Base-by-base conservation (phyloP, 805 yeast species). In the Lachancea lanzarotensis region DNA sequence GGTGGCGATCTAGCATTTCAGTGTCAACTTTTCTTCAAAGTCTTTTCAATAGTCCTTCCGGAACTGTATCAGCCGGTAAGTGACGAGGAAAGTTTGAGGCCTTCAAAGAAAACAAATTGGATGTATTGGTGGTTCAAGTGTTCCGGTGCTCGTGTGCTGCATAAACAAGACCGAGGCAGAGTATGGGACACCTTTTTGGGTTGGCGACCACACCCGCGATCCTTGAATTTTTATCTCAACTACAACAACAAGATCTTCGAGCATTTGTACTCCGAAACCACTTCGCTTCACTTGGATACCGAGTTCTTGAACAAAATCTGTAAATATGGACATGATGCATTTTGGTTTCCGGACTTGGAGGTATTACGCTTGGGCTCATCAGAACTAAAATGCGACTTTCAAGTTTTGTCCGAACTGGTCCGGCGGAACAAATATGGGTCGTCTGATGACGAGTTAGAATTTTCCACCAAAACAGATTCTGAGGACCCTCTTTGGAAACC, bases 51-150 rank as follows among this genome's bases (percentile, higher is more conserved):
- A 71, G 52, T 66, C 72, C 65, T 86, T 45, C 96, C 96, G 2
- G 95, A 86, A 55, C 63, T 90, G 34, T 81, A 85, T 40, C 76
- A 74, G 48, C 85, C 79, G 49, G 77, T 90, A 50, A 80, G 79
- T 32, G 95, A 87, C 56, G 97, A 90, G 54, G 89, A 84, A 47
- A 75, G 84, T 20, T 64, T 84, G 38, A 79, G 79, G 52, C 74
- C 78, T 34, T 54, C 67, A 15, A 71, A 74, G 35, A 72, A 78
- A 48, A 88, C 84, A 50, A 93, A 86, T 53, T 90, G 97, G 97
- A 70, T 89, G 20, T 74, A 87, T 33, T 90, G 96, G 95, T 90
- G 97, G 97, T 70, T 90, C 51, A 87, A 88, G 59, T 90, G 85
- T 74, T 78, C 86, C 57, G 96, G 96, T 17, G 78, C 93, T 12